Evolutionary conservation across 495 filamentous ascomycete genomes (phyloP).

Genomic region (Tricharina praecox): DNA sequence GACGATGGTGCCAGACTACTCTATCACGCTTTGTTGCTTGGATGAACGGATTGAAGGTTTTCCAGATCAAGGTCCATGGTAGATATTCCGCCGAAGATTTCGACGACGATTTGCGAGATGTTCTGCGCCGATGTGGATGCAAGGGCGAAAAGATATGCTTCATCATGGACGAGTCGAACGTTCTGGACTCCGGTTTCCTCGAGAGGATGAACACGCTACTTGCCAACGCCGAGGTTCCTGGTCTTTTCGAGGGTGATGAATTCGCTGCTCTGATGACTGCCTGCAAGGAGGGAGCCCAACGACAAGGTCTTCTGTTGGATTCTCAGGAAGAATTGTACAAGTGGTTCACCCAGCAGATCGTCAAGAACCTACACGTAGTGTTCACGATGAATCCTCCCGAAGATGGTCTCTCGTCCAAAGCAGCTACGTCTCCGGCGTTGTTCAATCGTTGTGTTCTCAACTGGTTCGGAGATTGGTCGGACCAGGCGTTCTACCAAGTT

Average conservation of each 20-base stretch:
- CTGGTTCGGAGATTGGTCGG: constrained; percentile 99
- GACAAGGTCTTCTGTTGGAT: constrained; percentile 84
- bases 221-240: constrained; percentile 94
- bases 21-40: constrained; percentile 94
- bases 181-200: constrained; percentile 93
- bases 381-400: constrained; percentile 99
- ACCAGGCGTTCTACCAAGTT: constrained; percentile 97
- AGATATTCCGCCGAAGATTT: constrained; percentile 98
- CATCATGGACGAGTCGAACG: constrained; percentile 99
- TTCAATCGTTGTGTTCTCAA: constrained; percentile 99
- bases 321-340: constrained; percentile 98
- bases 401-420: constrained; percentile 84
- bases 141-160: constrained; percentile 99
- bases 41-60: constrained; percentile 99
- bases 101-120: constrained; percentile 87
- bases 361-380: constrained; percentile 96
- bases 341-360: constrained; percentile 98
- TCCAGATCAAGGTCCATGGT: constrained; percentile 98
- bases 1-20: constrained; percentile 45
- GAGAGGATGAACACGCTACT: constrained; percentile 98
- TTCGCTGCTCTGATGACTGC: constrained; percentile 92
- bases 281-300: constrained; percentile 93
- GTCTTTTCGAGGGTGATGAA: constrained; percentile 94
- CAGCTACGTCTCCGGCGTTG: constrained; percentile 86
- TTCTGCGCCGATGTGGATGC: constrained; percentile 83